Percentiles rank a stretch among this genome's conserved stretches.
phyloP scores from a whole-genome alignment of 2,329 filamentous ascomycete species.

The Alternaria burnsii region DNA sequence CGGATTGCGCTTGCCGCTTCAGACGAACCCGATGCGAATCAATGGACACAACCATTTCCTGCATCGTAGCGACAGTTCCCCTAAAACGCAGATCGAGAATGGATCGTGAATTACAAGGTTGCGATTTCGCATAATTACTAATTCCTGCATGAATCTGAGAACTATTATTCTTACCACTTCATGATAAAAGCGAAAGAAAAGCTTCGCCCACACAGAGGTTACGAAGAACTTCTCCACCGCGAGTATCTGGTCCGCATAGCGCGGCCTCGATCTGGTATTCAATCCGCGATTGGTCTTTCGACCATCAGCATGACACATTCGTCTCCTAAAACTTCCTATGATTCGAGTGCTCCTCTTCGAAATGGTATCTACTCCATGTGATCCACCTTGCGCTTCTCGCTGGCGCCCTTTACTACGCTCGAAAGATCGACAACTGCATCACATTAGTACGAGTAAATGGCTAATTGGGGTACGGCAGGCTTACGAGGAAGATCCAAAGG shows the following conservation, averaged over 20 bases:
- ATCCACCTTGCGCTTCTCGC: conserved; percentile 41
- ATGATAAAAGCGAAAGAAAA: not conserved
- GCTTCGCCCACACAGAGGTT: not conserved
- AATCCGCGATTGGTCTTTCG: not conserved
- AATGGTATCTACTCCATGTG: conserved; percentile 27
- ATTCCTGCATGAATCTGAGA: not conserved
- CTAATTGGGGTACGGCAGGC: conserved; percentile 1
- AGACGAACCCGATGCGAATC: not conserved
- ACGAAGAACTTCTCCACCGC: not conserved
- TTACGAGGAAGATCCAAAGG: conserved; percentile 59
- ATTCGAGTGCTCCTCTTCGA: not conserved
- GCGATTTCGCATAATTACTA: not conserved
- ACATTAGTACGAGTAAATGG: conserved; percentile 8
- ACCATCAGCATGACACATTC: not conserved
- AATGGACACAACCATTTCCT: not conserved
- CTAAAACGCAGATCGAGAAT: not conserved
- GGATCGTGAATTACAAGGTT: not conserved
- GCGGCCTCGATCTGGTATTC: not conserved
- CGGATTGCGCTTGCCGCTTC: not conserved
- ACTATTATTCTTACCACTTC: not conserved
- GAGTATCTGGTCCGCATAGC: not conserved
- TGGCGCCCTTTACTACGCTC: conserved; percentile 55
- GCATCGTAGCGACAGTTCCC: not conserved
- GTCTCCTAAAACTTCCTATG: not conserved
- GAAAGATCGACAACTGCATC: conserved; percentile 56